These are phyloP conservation scores for Arabidopsis suecica DNA, from an alignment of 345 rosid species.

Conservation along the genomic window DNA sequence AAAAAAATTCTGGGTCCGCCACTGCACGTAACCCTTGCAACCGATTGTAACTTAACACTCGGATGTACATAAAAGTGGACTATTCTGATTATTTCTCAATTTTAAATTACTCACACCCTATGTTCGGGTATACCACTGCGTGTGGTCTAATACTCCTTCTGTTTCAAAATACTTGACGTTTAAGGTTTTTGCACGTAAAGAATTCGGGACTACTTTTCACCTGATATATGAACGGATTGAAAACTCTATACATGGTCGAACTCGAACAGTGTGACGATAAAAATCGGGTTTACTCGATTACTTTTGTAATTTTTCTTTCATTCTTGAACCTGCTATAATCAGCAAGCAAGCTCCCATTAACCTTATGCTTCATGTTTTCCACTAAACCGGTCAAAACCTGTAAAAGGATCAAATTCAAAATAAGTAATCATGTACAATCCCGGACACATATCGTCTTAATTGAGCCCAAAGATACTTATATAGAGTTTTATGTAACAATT, in stretches of 20 bases:
- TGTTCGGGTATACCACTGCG: too few species aligned
- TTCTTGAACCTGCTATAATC: constrained; percentile 76
- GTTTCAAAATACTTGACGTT: too few species aligned
- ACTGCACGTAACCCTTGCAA: too few species aligned
- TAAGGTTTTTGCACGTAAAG: too few species aligned
- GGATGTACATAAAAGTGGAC: too few species aligned
- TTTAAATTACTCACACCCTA: too few species aligned
- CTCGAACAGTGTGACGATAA: constrained; percentile 14
- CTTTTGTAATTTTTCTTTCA: constrained; percentile 39
- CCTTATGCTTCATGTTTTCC: constrained; percentile 84
- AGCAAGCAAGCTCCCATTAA: constrained; percentile 74
- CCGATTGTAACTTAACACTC: too few species aligned
- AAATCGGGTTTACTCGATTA: background rate
- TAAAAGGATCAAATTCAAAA: background rate
- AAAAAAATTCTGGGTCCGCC: too few species aligned
- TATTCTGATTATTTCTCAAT: too few species aligned
- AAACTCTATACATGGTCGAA: constrained; percentile 32
- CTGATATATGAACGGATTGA: constrained; percentile 2
- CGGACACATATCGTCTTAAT: background rate
- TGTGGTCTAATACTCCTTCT: too few species aligned
- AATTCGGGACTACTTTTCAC: too few species aligned
- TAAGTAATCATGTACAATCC: background rate
- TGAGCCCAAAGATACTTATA: background rate
- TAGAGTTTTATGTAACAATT: background rate
- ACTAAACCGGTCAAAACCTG: constrained; percentile 72